A percentile compares a stretch with the other conserved stretches of the same genome.
These are phyloP conservation scores for Stephania yunnanensis DNA, from an alignment of 164 flowering plant genomes.

Conservation along the genomic window DNA sequence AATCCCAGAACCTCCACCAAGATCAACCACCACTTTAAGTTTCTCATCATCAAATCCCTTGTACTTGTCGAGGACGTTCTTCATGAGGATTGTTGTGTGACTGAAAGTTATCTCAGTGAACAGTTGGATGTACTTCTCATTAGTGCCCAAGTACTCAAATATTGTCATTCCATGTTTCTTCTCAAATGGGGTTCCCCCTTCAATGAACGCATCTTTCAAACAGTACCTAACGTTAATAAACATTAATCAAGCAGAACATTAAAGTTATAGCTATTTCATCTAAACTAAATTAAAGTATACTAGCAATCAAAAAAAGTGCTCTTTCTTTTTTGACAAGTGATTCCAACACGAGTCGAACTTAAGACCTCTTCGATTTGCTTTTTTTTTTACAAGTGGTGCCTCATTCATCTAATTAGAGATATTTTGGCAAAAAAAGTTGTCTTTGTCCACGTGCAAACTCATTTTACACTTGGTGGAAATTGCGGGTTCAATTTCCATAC, in stretches of 20 bases:
- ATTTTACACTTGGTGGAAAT: too few relatives aligned
- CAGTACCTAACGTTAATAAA: slow-evolving; percentile 36
- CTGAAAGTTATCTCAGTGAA: slow-evolving; percentile 26
- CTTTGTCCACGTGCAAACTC: too few relatives aligned
- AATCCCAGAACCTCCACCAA: slow-evolving; percentile 28
- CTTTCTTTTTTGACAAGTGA: too few relatives aligned
- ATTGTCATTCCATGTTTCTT: slow-evolving; percentile 59
- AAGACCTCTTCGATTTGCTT: too few relatives aligned
- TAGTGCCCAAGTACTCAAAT: slow-evolving; percentile 18
- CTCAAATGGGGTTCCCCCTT: slow-evolving; percentile 78
- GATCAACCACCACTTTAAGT: slow-evolving; percentile 21
- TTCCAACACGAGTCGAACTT: too few relatives aligned
- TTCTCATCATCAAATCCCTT: slow-evolving; percentile 25
- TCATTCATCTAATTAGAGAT: too few relatives aligned
- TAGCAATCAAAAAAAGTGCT: neutral
- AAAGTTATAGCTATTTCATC: too few relatives aligned
- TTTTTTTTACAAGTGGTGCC: too few relatives aligned
- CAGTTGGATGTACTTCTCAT: slow-evolving; percentile 21
- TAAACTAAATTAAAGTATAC: neutral
- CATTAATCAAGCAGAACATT: neutral
- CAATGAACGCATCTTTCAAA: slow-evolving; percentile 74
- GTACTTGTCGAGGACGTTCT: slow-evolving; percentile 20
- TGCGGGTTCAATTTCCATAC: too few relatives aligned
- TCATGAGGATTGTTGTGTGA: slow-evolving; percentile 19
- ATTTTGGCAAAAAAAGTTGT: too few relatives aligned